Conservation (phyloP, 768 basidiomycete genomes). For the Amanita brunnescens region DNA sequence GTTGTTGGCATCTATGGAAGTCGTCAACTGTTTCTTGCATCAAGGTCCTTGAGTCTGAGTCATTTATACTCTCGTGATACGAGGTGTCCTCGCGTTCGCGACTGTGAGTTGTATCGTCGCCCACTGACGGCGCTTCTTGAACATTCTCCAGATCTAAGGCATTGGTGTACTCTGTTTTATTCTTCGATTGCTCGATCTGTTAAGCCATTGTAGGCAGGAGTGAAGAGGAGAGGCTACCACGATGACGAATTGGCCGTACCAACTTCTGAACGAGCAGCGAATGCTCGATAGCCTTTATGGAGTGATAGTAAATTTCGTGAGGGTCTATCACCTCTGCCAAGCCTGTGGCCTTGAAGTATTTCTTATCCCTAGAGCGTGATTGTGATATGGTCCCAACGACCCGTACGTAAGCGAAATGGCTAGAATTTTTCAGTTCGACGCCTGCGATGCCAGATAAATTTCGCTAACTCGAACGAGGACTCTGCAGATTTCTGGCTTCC, state of each 20-base stretch:
- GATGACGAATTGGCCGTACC: conserved; percentile 7
- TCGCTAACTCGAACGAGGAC: conserved; percentile 10
- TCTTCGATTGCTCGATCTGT: neutral
- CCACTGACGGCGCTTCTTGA: neutral
- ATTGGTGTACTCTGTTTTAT: neutral
- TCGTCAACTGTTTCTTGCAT: neutral
- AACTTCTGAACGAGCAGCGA: conserved; percentile 14
- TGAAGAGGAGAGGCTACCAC: neutral
- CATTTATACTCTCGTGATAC: neutral
- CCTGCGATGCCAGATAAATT: neutral
- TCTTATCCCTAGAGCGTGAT: conserved; percentile 9
- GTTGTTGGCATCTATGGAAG: neutral
- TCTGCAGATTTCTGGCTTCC: neutral
- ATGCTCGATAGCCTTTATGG: conserved; percentile 15
- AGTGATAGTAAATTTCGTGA: conserved; percentile 22
- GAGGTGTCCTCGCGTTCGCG: neutral
- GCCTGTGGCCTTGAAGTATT: conserved; percentile 15
- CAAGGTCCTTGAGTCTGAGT: neutral
- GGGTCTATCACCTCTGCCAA: conserved; percentile 13
- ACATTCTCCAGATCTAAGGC: neutral
- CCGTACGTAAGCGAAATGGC: conserved; percentile 12
- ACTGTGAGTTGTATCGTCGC: neutral
- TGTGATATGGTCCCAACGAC: conserved; percentile 18
- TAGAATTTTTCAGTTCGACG: neutral
- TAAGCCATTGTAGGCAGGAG: neutral